These are phyloP conservation scores for Dorcoceras hygrometricum DNA, from an alignment of 257 asterid species.

Conservation along the genomic window DNA sequence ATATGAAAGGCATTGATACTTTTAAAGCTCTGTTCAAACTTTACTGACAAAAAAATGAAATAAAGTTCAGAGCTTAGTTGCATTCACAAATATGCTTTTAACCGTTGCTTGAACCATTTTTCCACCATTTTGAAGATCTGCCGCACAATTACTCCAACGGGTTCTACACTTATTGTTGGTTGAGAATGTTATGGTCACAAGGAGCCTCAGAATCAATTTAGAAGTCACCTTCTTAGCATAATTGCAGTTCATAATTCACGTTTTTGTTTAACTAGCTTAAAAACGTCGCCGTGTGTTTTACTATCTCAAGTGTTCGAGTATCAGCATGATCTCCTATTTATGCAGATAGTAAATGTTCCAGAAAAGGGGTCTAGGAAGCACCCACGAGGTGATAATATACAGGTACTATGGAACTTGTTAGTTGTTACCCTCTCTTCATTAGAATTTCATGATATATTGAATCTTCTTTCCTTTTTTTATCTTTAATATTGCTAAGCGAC, in stretches of 20 bases:
- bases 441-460: conserved; percentile 6
- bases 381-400: conserved; percentile 86
- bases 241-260: neutral
- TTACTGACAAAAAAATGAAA: no score
- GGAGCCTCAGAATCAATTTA: no score
- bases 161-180: no score
- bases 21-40: no score
- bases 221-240: neutral
- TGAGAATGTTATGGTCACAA: no score
- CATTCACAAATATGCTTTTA: no score
- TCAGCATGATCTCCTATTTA: conserved; percentile 18
- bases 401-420: conserved; percentile 45
- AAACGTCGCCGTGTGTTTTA: conserved; percentile 2
- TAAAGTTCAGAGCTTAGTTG: no score
- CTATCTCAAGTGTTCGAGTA: conserved; percentile 3
- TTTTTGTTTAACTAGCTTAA: neutral
- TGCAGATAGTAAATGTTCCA: conserved; percentile 86
- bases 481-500: conserved; percentile 9
- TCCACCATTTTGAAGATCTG: no score
- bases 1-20: no score
- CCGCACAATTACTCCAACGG: no score
- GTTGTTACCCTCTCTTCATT: conserved; percentile 18
- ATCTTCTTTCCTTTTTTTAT: conserved; percentile 16
- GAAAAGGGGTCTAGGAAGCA: conserved; percentile 94
- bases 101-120: no score